Evolutionary conservation across 495 filamentous ascomycete genomes (phyloP).

Genomic region (Xylaria scruposa): DNA sequence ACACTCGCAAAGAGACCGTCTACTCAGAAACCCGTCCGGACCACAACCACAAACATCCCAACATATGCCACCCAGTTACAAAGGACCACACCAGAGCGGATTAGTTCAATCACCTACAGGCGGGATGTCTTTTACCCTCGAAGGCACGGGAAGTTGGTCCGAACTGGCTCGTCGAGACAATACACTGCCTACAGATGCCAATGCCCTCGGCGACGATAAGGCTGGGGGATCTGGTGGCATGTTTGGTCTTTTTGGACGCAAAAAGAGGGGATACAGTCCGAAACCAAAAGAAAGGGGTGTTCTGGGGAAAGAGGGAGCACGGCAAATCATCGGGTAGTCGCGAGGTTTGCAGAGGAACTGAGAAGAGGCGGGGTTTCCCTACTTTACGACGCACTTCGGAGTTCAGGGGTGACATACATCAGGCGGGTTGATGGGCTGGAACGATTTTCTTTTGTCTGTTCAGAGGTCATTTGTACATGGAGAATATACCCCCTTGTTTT

Average conservation of each 20-base stretch:
- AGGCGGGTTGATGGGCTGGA: conserved; percentile 14
- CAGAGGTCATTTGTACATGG: conserved; percentile 23
- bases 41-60: conserved; percentile 56
- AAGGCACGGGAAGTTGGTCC: conserved; percentile 87
- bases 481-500: conserved; percentile 27
- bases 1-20: conserved; percentile 30
- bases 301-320: conserved; percentile 91
- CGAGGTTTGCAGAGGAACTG: neutral
- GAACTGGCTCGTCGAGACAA: conserved; percentile 82
- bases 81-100: conserved; percentile 45
- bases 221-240: conserved; percentile 65
- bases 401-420: conserved; percentile 29
- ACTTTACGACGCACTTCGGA: conserved; percentile 26
- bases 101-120: conserved; percentile 78
- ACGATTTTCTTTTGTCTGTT: conserved; percentile 22
- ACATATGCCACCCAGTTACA: conserved; percentile 54
- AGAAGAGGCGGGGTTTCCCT: conserved; percentile 15
- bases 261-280: conserved; percentile 89
- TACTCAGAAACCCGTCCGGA: conserved; percentile 25
- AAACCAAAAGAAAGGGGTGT: conserved; percentile 95
- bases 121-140: conserved; percentile 88
- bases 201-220: conserved; percentile 56
- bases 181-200: conserved; percentile 74
- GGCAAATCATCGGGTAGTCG: conserved; percentile 67
- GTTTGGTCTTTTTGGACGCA: conserved; percentile 85